Evolutionary conservation across 202 grass and related monocot genomes (phyloP), one percentile per base, ranked within the genome.

Genomic region (Zoysia matrella): DNA sequence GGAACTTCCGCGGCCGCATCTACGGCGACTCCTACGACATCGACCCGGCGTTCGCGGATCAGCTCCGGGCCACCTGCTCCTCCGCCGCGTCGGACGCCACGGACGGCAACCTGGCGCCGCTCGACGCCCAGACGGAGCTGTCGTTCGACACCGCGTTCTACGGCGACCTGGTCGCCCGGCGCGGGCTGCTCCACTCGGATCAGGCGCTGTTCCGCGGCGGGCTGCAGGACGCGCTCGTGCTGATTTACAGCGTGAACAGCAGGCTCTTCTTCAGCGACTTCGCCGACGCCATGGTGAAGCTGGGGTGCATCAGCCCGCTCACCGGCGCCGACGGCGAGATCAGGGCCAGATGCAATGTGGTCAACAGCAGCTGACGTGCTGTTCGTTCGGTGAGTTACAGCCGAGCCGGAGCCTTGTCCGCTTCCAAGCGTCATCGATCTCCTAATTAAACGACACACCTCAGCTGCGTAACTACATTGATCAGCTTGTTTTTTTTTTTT

Each of bases 141-240:
- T 1, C 0, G 4, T 75, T 75, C 43, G 55, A 75, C 54, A 75
- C 22, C 43, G 4, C 0, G 15, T 75, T 47, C 72, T 75, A 75
- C 55, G 0, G 0, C 0, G 4, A 75, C 55, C 72, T 75, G 54
- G 0, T 13, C 0, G 4, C 0, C 54, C 5, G 50, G 63, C 71
- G 52, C 12, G 89, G 86, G 0, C 75, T 87, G 81, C 88, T 91
- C 51, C 86, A 84, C 78, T 91, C 91, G 1, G 90, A 86, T 81
- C 86, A 84, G 83, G 80, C 73, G 83, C 75, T 89, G 45, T 86
- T 86, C 69, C 71, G 51, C 47, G 57, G 70, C 48, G 65, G 75
- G 10, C 76, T 79, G 1, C 75, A 72, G 75, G 71, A 86, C 45
- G 50, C 76, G 64, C 22, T 86, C 15, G 85, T 86, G 79, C 71